Evolutionary conservation across 2,329 filamentous ascomycete genomes (phyloP), one percentile per base, ranked within the genome.

Genomic region (Colletotrichum gigasporum): DNA sequence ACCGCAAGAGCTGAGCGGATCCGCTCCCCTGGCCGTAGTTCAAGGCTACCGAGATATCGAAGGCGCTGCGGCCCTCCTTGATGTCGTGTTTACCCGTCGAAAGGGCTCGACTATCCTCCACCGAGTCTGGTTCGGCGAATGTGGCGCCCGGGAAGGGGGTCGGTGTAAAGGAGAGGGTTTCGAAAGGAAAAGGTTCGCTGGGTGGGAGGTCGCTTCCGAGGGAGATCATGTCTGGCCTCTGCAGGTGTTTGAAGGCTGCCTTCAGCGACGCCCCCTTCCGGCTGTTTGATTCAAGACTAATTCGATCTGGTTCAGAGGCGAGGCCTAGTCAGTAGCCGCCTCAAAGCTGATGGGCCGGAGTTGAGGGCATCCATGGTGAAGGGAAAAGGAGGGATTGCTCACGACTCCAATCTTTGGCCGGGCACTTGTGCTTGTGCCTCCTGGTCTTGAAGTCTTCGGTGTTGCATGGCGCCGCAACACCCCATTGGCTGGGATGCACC

Each of bases 21-120:
- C 91, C 91, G 45, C 85, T 84, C 3, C 90, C 87, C 73, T 91
- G 88, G n/a, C 89, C 90, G 73, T 94, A 94, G 74, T 94, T 93
- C 71, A 93, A 84, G 2, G 88, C 86, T 48, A 91, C 87, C 14
- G 62, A 63, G 9, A 72, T 34, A n/a, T 54, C 50, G 34, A 26
- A 54, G 8, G 26, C 22, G 8, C 32, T 24, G 22, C 20, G 20
- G 14, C 50, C 50, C 2, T 54, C 50, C 7, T 5, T 14, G 28
- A 39, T n/a, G 50, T 54, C 34, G 11, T 54, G 50, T n/a, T 54
- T 41, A 24, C n/a, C n/a, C n/a, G n/a, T n/a, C n/a, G n/a, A n/a
- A n/a, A n/a, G n/a, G n/a, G n/a, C n/a, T n/a, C n/a, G n/a, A n/a
- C n/a, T n/a, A n/a, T n/a, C n/a, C n/a, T n/a, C n/a, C n/a, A n/a